These are phyloP conservation scores for Diversispora epigaea DNA, from an alignment of 192 early-diverging fungal genomes.

Conservation along the genomic window DNA sequence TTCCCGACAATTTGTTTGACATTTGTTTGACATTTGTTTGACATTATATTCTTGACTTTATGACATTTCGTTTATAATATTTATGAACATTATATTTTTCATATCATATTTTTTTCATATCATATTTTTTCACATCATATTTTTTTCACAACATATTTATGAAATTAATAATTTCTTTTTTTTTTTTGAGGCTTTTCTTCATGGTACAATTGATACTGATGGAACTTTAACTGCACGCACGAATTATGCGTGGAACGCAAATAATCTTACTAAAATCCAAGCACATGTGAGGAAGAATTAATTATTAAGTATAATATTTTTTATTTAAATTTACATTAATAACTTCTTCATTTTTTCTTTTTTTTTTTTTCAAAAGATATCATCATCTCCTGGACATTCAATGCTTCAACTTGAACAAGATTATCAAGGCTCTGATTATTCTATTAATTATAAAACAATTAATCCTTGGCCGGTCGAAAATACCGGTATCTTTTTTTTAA, in stretches of 20 bases:
- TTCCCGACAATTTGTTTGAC: no score
- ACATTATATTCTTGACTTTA: no score
- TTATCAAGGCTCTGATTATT: constrained; percentile 84
- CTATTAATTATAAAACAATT: constrained; percentile 88
- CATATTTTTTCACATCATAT: background rate
- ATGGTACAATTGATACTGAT: constrained; percentile 93
- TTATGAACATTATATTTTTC: background rate
- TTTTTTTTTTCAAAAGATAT: no score
- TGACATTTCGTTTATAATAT: no score
- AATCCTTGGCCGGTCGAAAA: constrained; percentile 90
- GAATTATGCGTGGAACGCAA: constrained; percentile 79
- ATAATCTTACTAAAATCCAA: constrained; percentile 64
- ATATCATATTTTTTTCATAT: constrained; percentile 34
- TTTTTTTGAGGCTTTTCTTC: constrained; percentile 69
- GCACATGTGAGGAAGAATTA: constrained; percentile 42
- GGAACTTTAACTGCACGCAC: constrained; percentile 80
- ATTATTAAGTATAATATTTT: background rate
- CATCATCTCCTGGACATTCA: constrained; percentile 74
- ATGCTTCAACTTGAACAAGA: constrained; percentile 94
- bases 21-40: no score
- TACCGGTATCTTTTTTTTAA: constrained; percentile 87
- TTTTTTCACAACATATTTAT: background rate
- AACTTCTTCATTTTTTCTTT: background rate
- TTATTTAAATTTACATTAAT: background rate
- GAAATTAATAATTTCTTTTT: background rate